Conservation (phyloP, 2,329 filamentous ascomycete species). For the Malbranchea cinnamomea region DNA sequence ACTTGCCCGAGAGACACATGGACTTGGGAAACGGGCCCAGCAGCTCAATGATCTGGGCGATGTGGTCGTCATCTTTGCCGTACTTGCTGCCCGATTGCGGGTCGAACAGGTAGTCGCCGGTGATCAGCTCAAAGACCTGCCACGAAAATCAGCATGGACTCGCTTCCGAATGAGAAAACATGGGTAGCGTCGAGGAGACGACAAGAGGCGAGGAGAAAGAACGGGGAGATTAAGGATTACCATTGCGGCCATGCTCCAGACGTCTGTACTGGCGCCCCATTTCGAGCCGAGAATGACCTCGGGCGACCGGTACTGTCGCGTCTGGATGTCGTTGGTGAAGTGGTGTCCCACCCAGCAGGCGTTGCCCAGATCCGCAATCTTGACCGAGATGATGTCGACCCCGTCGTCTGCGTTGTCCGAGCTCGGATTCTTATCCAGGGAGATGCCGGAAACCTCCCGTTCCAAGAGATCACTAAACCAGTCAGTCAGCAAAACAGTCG, state of each 20-base stretch:
- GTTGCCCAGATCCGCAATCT: conserved; percentile 96
- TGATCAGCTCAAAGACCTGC: conserved; percentile 93
- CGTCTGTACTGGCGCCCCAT: conserved; percentile 98
- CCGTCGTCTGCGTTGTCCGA: conserved; percentile 46
- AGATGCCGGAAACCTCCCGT: conserved; percentile 87
- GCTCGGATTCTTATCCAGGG: conserved; percentile 65
- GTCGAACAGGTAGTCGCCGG: conserved; percentile 95
- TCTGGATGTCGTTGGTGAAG: conserved; percentile 99
- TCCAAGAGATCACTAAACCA: conserved; percentile 65
- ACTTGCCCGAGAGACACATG: conserved; percentile 82
- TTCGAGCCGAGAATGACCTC: conserved; percentile 94
- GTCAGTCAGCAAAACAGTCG: conserved; percentile 3
- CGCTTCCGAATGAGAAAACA: too few species aligned
- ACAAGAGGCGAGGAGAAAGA: background rate
- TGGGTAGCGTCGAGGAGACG: too few species aligned
- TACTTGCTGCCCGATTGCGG: conserved; percentile 98
- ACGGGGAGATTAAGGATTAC: conserved; percentile 37
- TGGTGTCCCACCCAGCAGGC: conserved; percentile 98
- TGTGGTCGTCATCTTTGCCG: conserved; percentile 98
- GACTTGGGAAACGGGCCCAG: conserved; percentile 87
- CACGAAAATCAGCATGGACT: too few species aligned
- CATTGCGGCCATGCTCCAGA: conserved; percentile 99
- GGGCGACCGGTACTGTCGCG: conserved; percentile 87
- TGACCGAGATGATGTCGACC: conserved; percentile 82
- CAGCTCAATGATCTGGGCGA: conserved; percentile 95